phyloP scores from a whole-genome alignment of 1,284 basidiomycete genomes.

The Dichomitus squalens region DNA sequence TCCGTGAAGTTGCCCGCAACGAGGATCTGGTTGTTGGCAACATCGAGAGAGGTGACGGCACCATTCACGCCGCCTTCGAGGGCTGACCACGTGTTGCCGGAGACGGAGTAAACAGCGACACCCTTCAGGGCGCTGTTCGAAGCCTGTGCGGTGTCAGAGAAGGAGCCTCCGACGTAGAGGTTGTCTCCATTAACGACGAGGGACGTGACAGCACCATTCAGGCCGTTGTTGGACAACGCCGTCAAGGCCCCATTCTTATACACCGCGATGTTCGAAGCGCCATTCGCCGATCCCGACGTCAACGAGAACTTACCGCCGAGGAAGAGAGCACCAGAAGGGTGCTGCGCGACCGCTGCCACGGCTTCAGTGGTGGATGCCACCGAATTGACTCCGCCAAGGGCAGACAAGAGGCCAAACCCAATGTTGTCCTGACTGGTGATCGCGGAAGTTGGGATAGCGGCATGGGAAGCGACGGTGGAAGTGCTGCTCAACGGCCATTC shows the following conservation, averaged over 20 bases:
- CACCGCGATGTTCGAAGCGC: conserved; percentile 72
- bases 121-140: conserved; percentile 60
- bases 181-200: conserved; percentile 59
- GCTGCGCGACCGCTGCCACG: conserved; percentile 62
- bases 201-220: conserved; percentile 78
- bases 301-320: conserved; percentile 81
- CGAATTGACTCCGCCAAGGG: conserved; percentile 48
- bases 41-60: conserved; percentile 60
- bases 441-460: conserved; percentile 67
- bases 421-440: conserved; percentile 71
- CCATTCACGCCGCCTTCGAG: conserved; percentile 83
- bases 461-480: conserved; percentile 53
- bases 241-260: conserved; percentile 65
- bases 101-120: conserved; percentile 79
- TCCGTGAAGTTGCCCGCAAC: conserved; percentile 80
- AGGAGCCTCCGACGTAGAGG: conserved; percentile 86
- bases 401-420: conserved; percentile 60
- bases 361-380: conserved; percentile 38
- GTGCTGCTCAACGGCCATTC: conserved; percentile 69
- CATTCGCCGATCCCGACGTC: conserved; percentile 54
- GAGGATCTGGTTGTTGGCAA: conserved; percentile 56
- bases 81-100: conserved; percentile 67
- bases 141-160: conserved; percentile 66
- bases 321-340: conserved; percentile 67
- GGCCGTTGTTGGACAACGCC: conserved; percentile 59